Evolutionary conservation across 306 rosid genomes (phyloP).

Genomic region (Cyclanthera cordifolia): DNA sequence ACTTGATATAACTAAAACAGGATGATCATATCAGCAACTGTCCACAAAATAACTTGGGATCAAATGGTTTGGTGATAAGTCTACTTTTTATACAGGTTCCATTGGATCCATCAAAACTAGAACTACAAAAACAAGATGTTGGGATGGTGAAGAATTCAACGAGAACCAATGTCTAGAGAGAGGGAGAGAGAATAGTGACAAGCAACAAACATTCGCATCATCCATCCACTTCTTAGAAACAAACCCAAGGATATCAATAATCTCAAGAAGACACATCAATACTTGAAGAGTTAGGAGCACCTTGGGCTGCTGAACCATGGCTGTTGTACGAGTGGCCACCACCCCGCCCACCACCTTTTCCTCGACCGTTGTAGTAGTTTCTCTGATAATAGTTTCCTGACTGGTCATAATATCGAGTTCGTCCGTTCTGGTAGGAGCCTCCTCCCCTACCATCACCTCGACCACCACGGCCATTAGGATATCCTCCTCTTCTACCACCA

Average conservation of each 20-base stretch:
- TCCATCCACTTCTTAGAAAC: not conserved
- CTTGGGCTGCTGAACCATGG: conserved; percentile 40
- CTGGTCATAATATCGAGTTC: conserved; percentile 68
- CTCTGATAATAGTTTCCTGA: conserved; percentile 68
- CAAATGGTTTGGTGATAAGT: not conserved
- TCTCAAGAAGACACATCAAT: conserved; percentile 58
- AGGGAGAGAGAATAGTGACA: not conserved
- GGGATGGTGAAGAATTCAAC: conserved; percentile 14
- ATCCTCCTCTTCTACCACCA: conserved; percentile 80
- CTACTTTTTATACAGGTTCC: conserved; percentile 5
- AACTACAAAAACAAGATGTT: conserved; percentile 8
- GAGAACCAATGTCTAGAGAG: not conserved
- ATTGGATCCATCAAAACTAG: conserved; percentile 10
- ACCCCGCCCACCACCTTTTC: conserved; percentile 69
- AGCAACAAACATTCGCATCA: conserved; percentile 6
- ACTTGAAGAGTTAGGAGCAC: conserved; percentile 38
- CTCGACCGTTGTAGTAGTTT: conserved; percentile 36
- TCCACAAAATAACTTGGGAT: conserved; percentile 12
- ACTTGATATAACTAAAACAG: not conserved
- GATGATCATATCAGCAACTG: not conserved
- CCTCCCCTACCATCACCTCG: conserved; percentile 57
- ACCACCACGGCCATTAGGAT: conserved; percentile 68
- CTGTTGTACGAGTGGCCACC: conserved; percentile 43
- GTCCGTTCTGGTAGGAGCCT: conserved; percentile 62
- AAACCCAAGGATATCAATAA: not conserved